These are phyloP conservation scores for Blastobotrys buckinghamii DNA, from an alignment of 1,139 yeast species.

Conservation along the genomic window DNA sequence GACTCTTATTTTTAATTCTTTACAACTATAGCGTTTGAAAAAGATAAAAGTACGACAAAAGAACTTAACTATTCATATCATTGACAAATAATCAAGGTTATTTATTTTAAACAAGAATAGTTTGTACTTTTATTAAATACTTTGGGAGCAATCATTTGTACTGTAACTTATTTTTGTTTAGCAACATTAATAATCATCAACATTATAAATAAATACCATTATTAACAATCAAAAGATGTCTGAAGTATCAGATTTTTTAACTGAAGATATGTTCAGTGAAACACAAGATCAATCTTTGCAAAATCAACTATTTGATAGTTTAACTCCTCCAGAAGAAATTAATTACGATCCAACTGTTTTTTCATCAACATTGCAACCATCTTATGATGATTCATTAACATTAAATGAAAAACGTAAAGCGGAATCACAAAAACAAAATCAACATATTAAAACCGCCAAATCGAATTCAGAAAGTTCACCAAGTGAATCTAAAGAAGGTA, in stretches of 20 bases:
- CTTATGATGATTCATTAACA: constrained; percentile 9
- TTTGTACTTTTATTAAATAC: no score
- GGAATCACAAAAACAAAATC: constrained; percentile 2
- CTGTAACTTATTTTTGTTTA: no score
- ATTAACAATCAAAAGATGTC: not conserved
- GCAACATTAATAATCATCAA: no score
- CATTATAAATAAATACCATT: no score
- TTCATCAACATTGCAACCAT: not conserved
- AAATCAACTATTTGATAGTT: not conserved
- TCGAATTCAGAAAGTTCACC: not conserved
- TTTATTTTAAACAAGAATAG: no score
- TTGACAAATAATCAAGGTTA: no score
- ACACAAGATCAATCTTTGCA: not conserved
- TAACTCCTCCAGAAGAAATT: not conserved
- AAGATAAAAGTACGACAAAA: no score
- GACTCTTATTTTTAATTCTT: no score
- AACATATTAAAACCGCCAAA: constrained; percentile 1
- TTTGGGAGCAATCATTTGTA: no score
- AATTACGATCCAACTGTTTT: not conserved
- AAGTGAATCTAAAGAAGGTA: constrained; percentile 5
- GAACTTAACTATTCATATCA: no score
- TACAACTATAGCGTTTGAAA: no score
- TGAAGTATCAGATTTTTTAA: not conserved
- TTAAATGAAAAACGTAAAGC: constrained; percentile 9
- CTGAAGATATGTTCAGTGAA: not conserved